Percentiles rank a stretch among this genome's conserved stretches.
Conservation (phyloP, 2,329 filamentous ascomycete species). For the Parastagonospora avenae region DNA sequence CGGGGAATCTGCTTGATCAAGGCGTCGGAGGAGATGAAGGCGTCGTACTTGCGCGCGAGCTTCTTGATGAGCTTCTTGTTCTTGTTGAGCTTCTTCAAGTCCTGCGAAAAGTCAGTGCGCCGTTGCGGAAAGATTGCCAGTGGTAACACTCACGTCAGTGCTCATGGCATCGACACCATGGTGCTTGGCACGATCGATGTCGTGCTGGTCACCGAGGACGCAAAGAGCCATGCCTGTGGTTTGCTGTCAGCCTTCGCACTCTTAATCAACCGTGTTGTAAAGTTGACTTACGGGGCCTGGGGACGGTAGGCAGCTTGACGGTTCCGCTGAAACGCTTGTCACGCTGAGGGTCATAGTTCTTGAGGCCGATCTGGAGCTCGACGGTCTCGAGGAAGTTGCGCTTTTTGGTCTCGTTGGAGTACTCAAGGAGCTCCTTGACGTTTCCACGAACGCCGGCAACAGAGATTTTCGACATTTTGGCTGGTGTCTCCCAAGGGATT, state of each 20-base stretch:
- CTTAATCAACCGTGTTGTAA: neutral
- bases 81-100: slow-evolving; percentile 99
- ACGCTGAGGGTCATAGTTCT: slow-evolving; percentile 81
- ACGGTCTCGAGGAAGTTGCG: slow-evolving; percentile 96
- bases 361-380: slow-evolving; percentile 64
- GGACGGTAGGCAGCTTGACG: slow-evolving; percentile 90
- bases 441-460: slow-evolving; percentile 93
- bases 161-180: slow-evolving; percentile 98
- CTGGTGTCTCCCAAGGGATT: slow-evolving; percentile 57
- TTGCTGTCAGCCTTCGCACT: slow-evolving; percentile 9
- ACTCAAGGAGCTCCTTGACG: slow-evolving; percentile 91
- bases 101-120: slow-evolving; percentile 43
- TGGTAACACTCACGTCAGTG: slow-evolving; percentile 61
- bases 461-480: slow-evolving; percentile 82
- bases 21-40: slow-evolving; percentile 94
- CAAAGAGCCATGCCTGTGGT: slow-evolving; percentile 50
- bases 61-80: slow-evolving; percentile 99
- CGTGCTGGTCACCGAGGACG: slow-evolving; percentile 92
- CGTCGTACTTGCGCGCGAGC: slow-evolving; percentile 99
- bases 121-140: neutral
- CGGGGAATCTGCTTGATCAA: slow-evolving; percentile 99
- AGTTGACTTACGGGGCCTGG: slow-evolving; percentile 62
- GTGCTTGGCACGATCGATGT: slow-evolving; percentile 99
- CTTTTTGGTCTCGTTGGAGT: slow-evolving; percentile 96
- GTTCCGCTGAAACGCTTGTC: slow-evolving; percentile 99